These are phyloP conservation scores for Drechslera avenae DNA, from an alignment of 2,329 filamentous ascomycete genomes.

Conservation along the genomic window DNA sequence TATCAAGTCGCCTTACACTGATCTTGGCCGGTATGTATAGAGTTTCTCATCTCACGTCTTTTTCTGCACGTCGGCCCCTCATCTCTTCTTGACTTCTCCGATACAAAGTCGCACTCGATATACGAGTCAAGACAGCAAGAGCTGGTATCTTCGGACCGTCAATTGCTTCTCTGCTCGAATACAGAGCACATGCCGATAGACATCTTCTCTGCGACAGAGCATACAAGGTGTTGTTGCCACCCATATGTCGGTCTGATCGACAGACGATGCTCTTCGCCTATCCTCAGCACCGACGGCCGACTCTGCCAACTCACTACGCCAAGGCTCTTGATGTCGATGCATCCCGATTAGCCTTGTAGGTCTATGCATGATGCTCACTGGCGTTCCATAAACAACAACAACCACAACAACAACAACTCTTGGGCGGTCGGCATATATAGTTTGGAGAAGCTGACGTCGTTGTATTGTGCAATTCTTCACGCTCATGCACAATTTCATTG, in stretches of 20 bases:
- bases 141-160: neutral
- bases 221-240: neutral
- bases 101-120: neutral
- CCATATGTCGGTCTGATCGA: constrained; percentile 3
- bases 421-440: neutral
- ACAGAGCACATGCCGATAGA: neutral
- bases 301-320: neutral
- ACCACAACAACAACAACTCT: neutral
- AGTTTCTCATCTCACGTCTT: neutral
- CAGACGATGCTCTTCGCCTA: constrained; percentile 9
- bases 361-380: neutral
- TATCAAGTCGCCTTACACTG: neutral
- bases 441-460: neutral
- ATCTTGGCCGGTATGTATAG: constrained; percentile 10
- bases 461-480: constrained; percentile 4
- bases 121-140: neutral
- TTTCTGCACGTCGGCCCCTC: neutral
- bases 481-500: constrained; percentile 11
- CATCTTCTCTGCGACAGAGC: neutral
- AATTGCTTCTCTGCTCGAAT: neutral
- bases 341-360: neutral
- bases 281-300: constrained; percentile 2
- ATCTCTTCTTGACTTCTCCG: neutral
- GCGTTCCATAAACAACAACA: neutral
- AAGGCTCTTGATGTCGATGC: constrained; percentile 3